phyloP scores from a whole-genome alignment of 345 rosid species.

The Salix viminalis region DNA sequence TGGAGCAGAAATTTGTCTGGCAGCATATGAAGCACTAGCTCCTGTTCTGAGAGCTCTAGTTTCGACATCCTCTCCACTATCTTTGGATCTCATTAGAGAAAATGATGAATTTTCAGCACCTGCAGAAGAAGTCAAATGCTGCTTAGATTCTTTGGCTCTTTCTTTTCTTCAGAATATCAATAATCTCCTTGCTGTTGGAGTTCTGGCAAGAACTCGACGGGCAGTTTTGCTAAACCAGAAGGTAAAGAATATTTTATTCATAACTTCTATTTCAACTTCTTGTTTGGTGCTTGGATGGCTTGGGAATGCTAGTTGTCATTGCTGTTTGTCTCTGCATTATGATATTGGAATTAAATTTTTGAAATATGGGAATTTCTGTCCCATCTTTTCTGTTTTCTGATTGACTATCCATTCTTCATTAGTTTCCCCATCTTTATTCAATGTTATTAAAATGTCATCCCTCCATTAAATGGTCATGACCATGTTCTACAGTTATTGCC shows the following conservation, averaged over 20 bases:
- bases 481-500: neutral
- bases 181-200: constrained; percentile 62
- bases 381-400: neutral
- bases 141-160: constrained; percentile 56
- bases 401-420: neutral
- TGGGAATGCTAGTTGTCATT: neutral
- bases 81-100: constrained; percentile 44
- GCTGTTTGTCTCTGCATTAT: neutral
- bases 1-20: constrained; percentile 69
- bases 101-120: constrained; percentile 29
- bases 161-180: constrained; percentile 71
- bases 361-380: neutral
- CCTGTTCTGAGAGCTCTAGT: constrained; percentile 49
- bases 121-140: constrained; percentile 41
- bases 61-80: constrained; percentile 44
- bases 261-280: neutral
- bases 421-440: neutral
- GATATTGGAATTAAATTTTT: neutral
- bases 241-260: constrained; percentile 39
- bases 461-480: neutral
- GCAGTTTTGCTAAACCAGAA: constrained; percentile 81
- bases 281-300: neutral
- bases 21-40: constrained; percentile 74
- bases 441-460: neutral
- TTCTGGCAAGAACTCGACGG: constrained; percentile 63